Conservation (phyloP, 2,329 filamentous ascomycete species). For the Botryotinia globosa region DNA sequence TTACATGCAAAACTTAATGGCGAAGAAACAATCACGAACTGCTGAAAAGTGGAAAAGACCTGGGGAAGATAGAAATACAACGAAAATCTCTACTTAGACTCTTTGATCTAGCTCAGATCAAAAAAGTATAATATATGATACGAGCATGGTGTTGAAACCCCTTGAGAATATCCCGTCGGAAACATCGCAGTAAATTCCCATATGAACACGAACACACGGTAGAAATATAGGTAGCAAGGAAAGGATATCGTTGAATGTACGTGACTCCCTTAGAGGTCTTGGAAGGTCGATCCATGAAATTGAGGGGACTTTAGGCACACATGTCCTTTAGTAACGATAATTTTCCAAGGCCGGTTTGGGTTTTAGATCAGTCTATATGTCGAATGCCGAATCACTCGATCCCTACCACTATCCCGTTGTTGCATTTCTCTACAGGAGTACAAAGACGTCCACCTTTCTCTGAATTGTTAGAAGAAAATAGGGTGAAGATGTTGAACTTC, state of each 20-base stretch:
- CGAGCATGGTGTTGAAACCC: neutral
- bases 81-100: neutral
- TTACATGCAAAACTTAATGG: neutral
- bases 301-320: neutral
- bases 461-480: neutral
- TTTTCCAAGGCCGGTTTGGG: neutral
- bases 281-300: constrained; percentile 6
- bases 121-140: neutral
- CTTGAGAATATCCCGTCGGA: neutral
- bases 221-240: neutral
- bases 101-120: neutral
- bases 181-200: neutral
- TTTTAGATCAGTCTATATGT: neutral
- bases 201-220: neutral
- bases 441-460: neutral
- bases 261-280: neutral
- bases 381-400: constrained; percentile 3
- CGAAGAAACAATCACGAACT: neutral
- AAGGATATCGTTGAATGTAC: neutral
- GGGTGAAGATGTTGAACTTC: neutral
- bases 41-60: neutral
- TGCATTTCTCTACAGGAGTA: neutral
- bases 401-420: neutral
- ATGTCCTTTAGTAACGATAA: neutral
- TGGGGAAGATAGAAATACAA: neutral